Evolutionary conservation across 1,139 yeast genomes (phyloP), one percentile per base, ranked within the genome.

Genomic region (Zygosaccharomyces sapae): DNA sequence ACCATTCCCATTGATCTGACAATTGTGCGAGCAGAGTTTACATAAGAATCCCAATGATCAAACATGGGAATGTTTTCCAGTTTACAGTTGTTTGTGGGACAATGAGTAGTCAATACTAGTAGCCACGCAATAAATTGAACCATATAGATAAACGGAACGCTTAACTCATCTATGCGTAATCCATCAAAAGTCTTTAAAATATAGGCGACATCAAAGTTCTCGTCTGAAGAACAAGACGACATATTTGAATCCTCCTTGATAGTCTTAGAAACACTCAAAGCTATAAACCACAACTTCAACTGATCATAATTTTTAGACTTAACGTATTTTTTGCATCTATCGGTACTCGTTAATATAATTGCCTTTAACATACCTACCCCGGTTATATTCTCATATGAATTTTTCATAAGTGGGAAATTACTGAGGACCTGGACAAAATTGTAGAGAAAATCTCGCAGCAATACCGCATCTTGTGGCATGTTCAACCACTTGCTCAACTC

Each of bases 1-100:
- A 66, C 70, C 5, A 70, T 50, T 44, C 74, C 70, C 58, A 81
- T 69, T n/a, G 77, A 71, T 45, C 76, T 64, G n/a, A 81, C 47
- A 10, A 82, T 53, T n/a, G 55, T 56, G 5, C 59, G 38, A 0
- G 72, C 69, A 37, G 61, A 51, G 1, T 39, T 25, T 45, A 62
- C 61, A 53, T 59, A 70, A 3, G 47, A 19, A 2, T 54, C 46
- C 59, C 66, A 62, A 2, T 56, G 45, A 0, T 44, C 40, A 5
- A 52, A 47, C 5, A 49, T 44, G 3, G 48, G 16, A 48, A 58
- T 24, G 43, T 46, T 49, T 9, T 51, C 45, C 3, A 57, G 38
- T 34, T 41, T 46, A 19, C 64, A 52, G 12, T 69, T 58, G 38
- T 56, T 57, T 8, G 59, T 57, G 1, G 70, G 61, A 13, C 67